Evolutionary conservation across 176 grass and related monocot genomes (phyloP).

Genomic region (Raddia guianensis): DNA sequence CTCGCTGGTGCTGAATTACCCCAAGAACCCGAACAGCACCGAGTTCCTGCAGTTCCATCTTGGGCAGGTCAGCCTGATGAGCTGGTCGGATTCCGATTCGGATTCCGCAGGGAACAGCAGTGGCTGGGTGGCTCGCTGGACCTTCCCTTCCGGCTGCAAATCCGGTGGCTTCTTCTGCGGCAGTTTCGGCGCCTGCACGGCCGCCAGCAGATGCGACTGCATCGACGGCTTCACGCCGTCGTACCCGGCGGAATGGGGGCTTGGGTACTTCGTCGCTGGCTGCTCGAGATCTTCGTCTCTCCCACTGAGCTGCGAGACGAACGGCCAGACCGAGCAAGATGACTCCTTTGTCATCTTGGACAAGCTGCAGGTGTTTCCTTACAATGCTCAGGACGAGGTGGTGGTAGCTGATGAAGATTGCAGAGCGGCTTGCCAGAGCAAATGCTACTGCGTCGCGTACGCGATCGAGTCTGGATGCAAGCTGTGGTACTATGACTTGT

Average conservation of each 20-base stretch:
- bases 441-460: conserved; percentile 57
- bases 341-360: conserved; percentile 30
- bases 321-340: conserved; percentile 10
- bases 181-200: conserved; percentile 36
- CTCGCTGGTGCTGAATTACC: conserved; percentile 33
- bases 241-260: conserved; percentile 29
- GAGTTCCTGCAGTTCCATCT: conserved; percentile 48
- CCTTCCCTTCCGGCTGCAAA: conserved; percentile 50
- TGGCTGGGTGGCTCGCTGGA: conserved; percentile 43
- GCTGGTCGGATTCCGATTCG: conserved; percentile 27
- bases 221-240: conserved; percentile 39
- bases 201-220: conserved; percentile 33
- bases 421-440: conserved; percentile 39
- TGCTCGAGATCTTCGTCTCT: conserved; percentile 45
- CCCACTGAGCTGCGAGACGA: conserved; percentile 41
- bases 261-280: conserved; percentile 37
- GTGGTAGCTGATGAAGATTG: conserved; percentile 34
- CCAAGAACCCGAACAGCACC: background rate
- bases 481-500: conserved; percentile 42
- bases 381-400: conserved; percentile 36
- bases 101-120: conserved; percentile 7
- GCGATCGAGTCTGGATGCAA: conserved; percentile 34
- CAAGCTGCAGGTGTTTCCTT: conserved; percentile 37
- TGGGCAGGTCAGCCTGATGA: conserved; percentile 46
- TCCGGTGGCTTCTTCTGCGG: conserved; percentile 51